Evolutionary conservation across 371 early-diverging fungal species (phyloP).

Genomic region (Mortierella sp.): DNA sequence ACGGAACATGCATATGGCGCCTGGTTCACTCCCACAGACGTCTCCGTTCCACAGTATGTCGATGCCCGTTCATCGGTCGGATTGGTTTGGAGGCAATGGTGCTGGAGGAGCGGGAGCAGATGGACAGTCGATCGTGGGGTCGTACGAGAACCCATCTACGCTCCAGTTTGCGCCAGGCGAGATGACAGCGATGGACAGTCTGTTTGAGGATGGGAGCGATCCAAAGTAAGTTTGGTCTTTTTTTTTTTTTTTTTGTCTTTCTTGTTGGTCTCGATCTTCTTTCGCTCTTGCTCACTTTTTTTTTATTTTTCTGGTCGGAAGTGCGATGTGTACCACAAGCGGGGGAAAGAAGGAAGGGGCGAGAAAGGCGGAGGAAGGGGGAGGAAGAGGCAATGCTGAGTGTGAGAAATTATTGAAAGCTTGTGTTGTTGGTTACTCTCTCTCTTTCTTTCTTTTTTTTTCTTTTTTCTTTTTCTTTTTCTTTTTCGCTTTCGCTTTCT

Average conservation of each 20-base stretch:
- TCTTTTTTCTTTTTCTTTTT: not conserved
- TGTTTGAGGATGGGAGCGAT: slow-evolving; percentile 11
- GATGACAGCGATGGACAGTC: slow-evolving; percentile 8
- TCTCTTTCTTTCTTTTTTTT: not conserved
- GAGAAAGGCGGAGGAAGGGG: no score
- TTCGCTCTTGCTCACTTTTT: not conserved
- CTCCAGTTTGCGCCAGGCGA: slow-evolving; percentile 10
- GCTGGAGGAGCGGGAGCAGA: not conserved
- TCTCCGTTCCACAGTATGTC: slow-evolving; percentile 18
- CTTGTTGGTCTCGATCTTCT: not conserved
- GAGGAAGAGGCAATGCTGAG: not conserved
- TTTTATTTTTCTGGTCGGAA: not conserved
- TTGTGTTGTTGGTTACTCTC: not conserved
- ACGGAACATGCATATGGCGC: slow-evolving; percentile 1
- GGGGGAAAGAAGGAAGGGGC: no score
- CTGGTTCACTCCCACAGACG: slow-evolving; percentile 1
- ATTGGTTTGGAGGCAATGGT: slow-evolving; percentile 9
- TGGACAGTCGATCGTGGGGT: slow-evolving; percentile 9
- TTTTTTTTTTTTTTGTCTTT: not conserved
- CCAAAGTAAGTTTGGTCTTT: slow-evolving; percentile 11
- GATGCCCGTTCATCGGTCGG: slow-evolving; percentile 12
- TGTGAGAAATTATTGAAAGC: slow-evolving; percentile 4
- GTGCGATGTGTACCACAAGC: not conserved
- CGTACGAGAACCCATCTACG: slow-evolving; percentile 9
- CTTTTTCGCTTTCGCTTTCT: not conserved